Evolutionary conservation across 371 early-diverging fungal species (phyloP).

Genomic region (Phascolomyces articulosus): DNA sequence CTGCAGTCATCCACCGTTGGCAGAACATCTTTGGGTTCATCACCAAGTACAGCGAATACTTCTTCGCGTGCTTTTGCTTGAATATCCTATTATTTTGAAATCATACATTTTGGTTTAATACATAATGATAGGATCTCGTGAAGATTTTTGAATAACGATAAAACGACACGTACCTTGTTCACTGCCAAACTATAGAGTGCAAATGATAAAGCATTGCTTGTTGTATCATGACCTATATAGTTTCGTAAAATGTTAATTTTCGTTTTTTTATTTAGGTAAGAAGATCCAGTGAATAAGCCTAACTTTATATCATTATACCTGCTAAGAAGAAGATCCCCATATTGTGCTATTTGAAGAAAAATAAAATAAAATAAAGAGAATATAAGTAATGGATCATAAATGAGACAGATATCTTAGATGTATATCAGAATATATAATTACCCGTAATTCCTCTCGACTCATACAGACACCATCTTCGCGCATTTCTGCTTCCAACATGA

Average conservation of each 20-base stretch:
- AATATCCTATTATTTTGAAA: slow-evolving; percentile 8
- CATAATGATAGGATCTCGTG: neutral
- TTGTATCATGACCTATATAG: slow-evolving; percentile 33
- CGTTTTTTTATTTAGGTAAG: neutral
- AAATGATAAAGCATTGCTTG: slow-evolving; percentile 24
- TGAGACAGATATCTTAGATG: neutral
- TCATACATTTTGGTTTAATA: neutral
- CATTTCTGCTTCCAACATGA: slow-evolving; percentile 39
- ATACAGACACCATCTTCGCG: slow-evolving; percentile 15
- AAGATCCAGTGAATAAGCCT: too few relatives aligned
- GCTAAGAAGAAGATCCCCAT: slow-evolving; percentile 17
- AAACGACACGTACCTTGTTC: neutral
- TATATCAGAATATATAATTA: slow-evolving; percentile 1
- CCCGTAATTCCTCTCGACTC: slow-evolving; percentile 23
- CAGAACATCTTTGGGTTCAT: slow-evolving; percentile 25
- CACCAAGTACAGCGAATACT: slow-evolving; percentile 15
- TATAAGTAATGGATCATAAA: neutral
- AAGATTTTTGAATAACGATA: neutral
- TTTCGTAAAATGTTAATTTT: neutral
- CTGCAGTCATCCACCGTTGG: slow-evolving; percentile 23
- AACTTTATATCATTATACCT: slow-evolving; percentile 12
- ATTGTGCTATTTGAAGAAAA: slow-evolving; percentile 2
- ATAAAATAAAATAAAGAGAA: neutral
- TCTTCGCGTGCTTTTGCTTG: slow-evolving; percentile 27
- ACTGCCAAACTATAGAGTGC: slow-evolving; percentile 31